Percentiles rank a stretch among this genome's conserved stretches.
Evolutionary conservation across 345 rosid genomes (phyloP).

Genomic region (Euphorbia lathyris): DNA sequence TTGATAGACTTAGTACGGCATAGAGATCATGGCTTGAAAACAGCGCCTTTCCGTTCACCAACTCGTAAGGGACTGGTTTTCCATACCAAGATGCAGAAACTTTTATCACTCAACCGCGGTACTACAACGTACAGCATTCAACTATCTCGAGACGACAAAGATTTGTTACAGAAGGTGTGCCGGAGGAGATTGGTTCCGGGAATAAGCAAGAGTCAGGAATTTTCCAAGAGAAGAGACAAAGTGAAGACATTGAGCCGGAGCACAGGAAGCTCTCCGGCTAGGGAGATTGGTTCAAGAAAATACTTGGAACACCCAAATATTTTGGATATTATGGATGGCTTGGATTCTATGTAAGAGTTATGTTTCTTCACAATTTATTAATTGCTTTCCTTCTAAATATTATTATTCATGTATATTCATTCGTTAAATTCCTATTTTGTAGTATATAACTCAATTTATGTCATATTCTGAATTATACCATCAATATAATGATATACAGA

Average conservation of each 20-base stretch:
- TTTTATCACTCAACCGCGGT: constrained; percentile 24
- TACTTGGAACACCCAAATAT: constrained; percentile 8
- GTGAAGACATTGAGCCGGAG: constrained; percentile 56
- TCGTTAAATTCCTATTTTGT: not conserved
- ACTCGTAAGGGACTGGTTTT: constrained; percentile 21
- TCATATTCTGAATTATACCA: not conserved
- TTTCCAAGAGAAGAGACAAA: constrained; percentile 37
- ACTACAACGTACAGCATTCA: constrained; percentile 27
- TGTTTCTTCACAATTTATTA: not conserved
- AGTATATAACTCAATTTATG: not conserved
- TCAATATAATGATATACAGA: not conserved
- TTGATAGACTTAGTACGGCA: constrained; percentile 50
- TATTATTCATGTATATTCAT: constrained; percentile 9
- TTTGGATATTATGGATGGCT: constrained; percentile 29
- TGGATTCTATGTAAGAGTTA: not conserved
- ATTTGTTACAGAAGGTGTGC: constrained; percentile 45
- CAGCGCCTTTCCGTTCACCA: constrained; percentile 37
- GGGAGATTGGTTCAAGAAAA: constrained; percentile 6
- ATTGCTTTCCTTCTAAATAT: not conserved
- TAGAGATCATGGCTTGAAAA: constrained; percentile 39
- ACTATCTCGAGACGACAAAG: constrained; percentile 63
- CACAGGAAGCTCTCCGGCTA: constrained; percentile 57
- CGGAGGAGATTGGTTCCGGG: constrained; percentile 47
- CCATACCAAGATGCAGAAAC: constrained; percentile 37
- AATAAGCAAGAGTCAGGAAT: constrained; percentile 83